Conservation (phyloP, 768 basidiomycete species). For the Psilocybe subaeruginosa region DNA sequence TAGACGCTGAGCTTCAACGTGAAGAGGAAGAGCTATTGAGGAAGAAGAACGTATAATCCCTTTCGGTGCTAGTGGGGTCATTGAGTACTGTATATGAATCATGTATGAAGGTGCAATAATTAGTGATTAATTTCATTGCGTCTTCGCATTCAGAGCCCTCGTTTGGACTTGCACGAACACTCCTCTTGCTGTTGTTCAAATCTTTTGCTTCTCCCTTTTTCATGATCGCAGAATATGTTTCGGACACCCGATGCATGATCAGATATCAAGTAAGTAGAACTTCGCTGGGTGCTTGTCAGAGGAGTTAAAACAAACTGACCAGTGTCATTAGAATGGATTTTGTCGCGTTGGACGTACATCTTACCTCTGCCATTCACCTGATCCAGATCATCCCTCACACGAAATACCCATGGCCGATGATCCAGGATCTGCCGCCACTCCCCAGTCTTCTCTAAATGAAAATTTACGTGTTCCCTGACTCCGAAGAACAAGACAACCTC, state of each 20-base stretch:
- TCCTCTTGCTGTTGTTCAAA: too few relatives aligned
- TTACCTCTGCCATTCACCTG: conserved; percentile 25
- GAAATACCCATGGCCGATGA: conserved; percentile 3
- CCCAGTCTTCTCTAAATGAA: neutral
- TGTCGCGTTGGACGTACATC: conserved; percentile 28
- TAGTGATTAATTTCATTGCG: too few relatives aligned
- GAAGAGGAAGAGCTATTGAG: conserved; percentile 53
- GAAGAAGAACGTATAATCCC: conserved; percentile 35
- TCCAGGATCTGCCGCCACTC: neutral
- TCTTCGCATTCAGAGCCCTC: too few relatives aligned
- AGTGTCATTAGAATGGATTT: conserved; percentile 22
- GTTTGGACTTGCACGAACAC: too few relatives aligned
- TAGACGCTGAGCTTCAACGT: conserved; percentile 57
- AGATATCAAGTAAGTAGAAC: too few relatives aligned
- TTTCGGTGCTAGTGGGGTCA: neutral
- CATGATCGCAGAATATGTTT: too few relatives aligned
- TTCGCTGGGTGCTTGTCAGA: too few relatives aligned
- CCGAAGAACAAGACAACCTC: neutral
- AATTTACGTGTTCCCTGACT: neutral
- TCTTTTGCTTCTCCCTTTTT: too few relatives aligned
- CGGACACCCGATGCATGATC: too few relatives aligned
- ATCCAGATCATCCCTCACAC: conserved; percentile 25
- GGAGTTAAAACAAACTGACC: too few relatives aligned
- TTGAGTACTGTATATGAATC: too few relatives aligned
- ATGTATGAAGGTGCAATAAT: too few relatives aligned